phyloP scores from a whole-genome alignment of 169 alveolate species.

The Babesia gibsoni region DNA sequence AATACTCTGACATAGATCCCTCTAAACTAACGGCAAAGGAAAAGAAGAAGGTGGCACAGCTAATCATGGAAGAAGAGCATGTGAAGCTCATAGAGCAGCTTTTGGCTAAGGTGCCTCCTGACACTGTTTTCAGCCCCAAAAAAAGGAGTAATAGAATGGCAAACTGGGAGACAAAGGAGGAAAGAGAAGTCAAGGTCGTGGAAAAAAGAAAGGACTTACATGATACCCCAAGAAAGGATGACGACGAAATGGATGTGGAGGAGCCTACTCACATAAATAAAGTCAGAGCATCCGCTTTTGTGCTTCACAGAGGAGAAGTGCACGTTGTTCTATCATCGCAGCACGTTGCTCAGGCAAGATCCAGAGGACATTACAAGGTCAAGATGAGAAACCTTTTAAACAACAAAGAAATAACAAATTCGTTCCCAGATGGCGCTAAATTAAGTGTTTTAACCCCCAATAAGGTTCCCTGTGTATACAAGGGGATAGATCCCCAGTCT shows the following conservation, averaged over 20 bases:
- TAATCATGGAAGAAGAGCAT: conserved; percentile 19
- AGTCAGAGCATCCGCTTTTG: conserved; percentile 23
- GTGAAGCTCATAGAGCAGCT: conserved; percentile 29
- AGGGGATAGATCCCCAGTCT: conserved; percentile 6
- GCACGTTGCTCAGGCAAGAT: conserved; percentile 58
- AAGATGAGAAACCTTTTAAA: conserved; percentile 27
- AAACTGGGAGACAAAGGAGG: not conserved
- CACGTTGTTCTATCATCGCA: conserved; percentile 34
- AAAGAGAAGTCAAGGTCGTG: not conserved
- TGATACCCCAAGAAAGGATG: not conserved
- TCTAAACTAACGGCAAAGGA: not conserved
- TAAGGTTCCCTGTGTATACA: conserved; percentile 25
- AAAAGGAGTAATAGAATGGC: not conserved
- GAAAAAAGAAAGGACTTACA: not conserved
- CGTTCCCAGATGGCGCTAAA: conserved; percentile 57
- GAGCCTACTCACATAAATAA: conserved; percentile 59
- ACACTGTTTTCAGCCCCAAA: not conserved
- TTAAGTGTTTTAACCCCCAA: conserved; percentile 34
- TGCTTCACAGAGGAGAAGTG: conserved; percentile 37
- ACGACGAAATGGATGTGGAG: conserved; percentile 14
- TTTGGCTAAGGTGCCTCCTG: conserved; percentile 3
- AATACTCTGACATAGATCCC: not conserved
- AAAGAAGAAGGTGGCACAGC: conserved; percentile 1
- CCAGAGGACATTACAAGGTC: conserved; percentile 60
- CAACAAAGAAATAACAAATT: conserved; percentile 30